These are phyloP conservation scores for Solanum hybrid DNA, from an alignment of 305 asterid species.

Conservation along the genomic window DNA sequence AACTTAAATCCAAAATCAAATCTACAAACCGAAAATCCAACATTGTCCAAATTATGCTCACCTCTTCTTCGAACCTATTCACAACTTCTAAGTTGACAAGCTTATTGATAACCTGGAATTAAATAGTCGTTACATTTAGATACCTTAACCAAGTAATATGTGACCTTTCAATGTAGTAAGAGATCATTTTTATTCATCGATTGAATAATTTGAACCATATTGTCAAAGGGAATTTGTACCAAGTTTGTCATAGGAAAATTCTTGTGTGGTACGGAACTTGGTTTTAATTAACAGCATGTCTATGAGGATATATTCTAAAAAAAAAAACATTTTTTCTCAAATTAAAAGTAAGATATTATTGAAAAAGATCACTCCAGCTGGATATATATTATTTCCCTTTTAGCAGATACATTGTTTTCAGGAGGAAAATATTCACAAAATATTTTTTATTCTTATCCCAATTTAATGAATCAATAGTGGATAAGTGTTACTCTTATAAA, in stretches of 20 bases:
- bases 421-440: not conserved
- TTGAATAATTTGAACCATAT: too few species aligned
- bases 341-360: not conserved
- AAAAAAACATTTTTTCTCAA: not conserved
- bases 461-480: not conserved
- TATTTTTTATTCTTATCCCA: not conserved
- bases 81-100: too few species aligned
- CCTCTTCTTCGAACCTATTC: not conserved
- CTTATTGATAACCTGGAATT: not conserved
- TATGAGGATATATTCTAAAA: not conserved
- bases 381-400: not conserved
- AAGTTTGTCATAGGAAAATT: not conserved
- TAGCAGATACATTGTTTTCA: not conserved
- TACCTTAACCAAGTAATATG: not conserved
- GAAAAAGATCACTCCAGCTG: not conserved
- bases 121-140: not conserved
- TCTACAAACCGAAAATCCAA: not conserved
- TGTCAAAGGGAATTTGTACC: too few species aligned
- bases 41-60: not conserved
- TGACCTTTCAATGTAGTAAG: not conserved
- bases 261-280: not conserved
- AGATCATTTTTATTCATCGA: too few species aligned
- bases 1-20: not conserved
- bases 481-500: too few species aligned
- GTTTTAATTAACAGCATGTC: not conserved